Conservation (phyloP, 495 filamentous ascomycete genomes). For the Xylaria castorea region DNA sequence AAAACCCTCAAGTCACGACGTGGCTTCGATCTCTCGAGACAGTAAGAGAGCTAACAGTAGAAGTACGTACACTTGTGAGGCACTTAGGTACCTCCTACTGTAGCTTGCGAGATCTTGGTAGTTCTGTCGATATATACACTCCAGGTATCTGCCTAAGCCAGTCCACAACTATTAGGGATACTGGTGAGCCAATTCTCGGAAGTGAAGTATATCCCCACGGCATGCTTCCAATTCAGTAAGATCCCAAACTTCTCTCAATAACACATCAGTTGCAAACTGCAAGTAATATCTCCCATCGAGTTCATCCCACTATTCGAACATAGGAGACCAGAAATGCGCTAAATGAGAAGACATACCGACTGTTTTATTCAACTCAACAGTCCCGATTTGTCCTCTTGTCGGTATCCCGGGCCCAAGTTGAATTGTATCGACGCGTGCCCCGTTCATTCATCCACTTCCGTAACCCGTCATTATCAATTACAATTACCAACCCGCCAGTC, state of each 20-base stretch:
- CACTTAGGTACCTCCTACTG: neutral
- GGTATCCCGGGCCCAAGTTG: neutral
- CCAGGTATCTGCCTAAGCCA: neutral
- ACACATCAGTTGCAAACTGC: neutral
- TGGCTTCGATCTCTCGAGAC: too few relatives aligned
- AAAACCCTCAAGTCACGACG: too few relatives aligned
- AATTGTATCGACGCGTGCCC: constrained; percentile 6
- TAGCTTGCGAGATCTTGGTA: neutral
- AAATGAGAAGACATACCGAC: constrained; percentile 5
- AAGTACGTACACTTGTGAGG: too few relatives aligned
- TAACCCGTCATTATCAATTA: neutral
- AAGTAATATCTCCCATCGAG: neutral
- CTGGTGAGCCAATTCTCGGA: neutral
- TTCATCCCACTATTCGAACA: neutral
- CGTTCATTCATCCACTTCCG: constrained; percentile 3
- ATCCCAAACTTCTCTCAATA: neutral
- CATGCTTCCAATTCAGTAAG: neutral
- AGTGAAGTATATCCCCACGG: neutral
- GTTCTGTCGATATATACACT: neutral
- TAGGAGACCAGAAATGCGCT: neutral
- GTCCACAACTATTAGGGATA: neutral
- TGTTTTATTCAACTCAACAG: neutral
- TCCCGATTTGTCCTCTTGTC: neutral
- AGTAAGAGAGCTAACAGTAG: too few relatives aligned
- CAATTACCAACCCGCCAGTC: neutral